Conservation (phyloP, 2,329 filamentous ascomycete genomes). For the Trichoderma gracile region DNA sequence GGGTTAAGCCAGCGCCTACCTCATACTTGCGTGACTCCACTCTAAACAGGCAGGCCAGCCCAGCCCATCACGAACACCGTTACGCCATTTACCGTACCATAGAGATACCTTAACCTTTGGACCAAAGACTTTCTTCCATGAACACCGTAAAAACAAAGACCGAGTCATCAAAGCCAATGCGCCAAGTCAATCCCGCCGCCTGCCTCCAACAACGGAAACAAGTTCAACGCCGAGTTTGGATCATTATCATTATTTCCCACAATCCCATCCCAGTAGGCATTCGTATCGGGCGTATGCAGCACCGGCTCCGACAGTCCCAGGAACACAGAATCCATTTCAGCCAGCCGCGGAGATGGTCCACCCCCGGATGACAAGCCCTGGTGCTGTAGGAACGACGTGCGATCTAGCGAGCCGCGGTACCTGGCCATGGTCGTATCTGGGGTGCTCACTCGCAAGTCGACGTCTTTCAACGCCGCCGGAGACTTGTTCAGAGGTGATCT, state of each 20-base stretch:
- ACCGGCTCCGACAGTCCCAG: conserved; percentile 42
- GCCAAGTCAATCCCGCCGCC: conserved; percentile 56
- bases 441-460: conserved; percentile 26
- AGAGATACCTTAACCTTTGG: neutral
- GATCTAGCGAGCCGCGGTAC: conserved; percentile 33
- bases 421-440: conserved; percentile 26
- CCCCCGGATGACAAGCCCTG: conserved; percentile 29
- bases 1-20: no score
- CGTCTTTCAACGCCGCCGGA: conserved; percentile 24
- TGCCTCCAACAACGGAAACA: conserved; percentile 54
- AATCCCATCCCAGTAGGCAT: conserved; percentile 41
- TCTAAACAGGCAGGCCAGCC: neutral
- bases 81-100: neutral
- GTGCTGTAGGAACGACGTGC: conserved; percentile 31
- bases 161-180: conserved; percentile 37
- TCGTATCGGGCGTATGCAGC: conserved; percentile 45
- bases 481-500: conserved; percentile 19
- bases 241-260: conserved; percentile 44
- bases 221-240: conserved; percentile 48
- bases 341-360: conserved; percentile 38
- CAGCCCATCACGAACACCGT: neutral
- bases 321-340: conserved; percentile 43
- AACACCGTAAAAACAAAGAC: neutral
- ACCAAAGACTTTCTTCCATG: neutral
- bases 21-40: no score